These are phyloP conservation scores for Sporothrix variecibatus DNA, from an alignment of 2,329 filamentous ascomycete genomes.

Conservation along the genomic window DNA sequence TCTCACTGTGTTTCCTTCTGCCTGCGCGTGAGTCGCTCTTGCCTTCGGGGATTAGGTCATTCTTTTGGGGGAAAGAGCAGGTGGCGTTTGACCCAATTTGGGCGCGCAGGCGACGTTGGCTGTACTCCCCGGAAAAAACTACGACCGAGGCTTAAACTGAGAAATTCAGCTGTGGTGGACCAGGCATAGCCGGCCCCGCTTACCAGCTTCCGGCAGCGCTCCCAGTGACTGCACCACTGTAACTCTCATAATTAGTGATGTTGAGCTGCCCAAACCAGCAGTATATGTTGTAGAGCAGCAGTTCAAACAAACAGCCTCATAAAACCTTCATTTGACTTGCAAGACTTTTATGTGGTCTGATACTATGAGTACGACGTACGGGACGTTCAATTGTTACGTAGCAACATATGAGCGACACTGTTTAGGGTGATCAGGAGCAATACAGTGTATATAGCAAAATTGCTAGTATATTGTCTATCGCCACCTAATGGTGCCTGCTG, in stretches of 20 bases:
- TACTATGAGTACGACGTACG: too few relatives aligned
- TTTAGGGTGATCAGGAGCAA: background rate
- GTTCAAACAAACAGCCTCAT: background rate
- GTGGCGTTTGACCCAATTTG: background rate
- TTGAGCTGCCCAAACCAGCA: background rate
- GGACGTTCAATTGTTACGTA: too few relatives aligned
- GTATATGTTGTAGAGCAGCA: background rate
- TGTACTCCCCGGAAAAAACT: conserved; percentile 2
- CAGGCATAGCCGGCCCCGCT: background rate
- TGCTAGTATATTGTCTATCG: background rate
- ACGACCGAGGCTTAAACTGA: background rate
- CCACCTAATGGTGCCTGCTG: background rate
- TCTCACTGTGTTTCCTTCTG: background rate
- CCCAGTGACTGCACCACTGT: background rate
- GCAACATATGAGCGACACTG: background rate
- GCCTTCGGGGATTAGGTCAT: background rate
- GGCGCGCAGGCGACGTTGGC: background rate
- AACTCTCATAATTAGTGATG: background rate
- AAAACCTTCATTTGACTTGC: too few relatives aligned
- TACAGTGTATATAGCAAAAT: background rate
- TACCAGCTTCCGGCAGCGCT: background rate
- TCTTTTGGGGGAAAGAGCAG: conserved; percentile 10
- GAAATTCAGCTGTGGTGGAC: background rate
- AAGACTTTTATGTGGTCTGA: too few relatives aligned
- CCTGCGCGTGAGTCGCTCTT: conserved; percentile 9